Base-by-base conservation (phyloP, 2,329 filamentous ascomycete species). In the Paramyrothecium roridum region DNA sequence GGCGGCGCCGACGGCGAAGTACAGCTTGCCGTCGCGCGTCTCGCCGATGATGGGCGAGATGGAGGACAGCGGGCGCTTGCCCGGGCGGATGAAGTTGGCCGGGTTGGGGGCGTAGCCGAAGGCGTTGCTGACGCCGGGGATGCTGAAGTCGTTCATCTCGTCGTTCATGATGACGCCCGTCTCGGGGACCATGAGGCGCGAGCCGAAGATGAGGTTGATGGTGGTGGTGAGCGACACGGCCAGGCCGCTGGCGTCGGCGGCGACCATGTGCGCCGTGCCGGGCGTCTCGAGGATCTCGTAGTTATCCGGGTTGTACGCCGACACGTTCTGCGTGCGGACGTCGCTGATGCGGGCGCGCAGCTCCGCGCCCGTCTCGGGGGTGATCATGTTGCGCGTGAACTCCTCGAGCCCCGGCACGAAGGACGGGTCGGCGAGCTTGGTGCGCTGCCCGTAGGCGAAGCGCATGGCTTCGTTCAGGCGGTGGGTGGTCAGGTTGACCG, bases 381-480 rank as follows among this genome's bases (percentile, higher is more conserved):
- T 76, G 70, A 95, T 86, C 63, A 86, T 79, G 1, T 79, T 64
- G 58, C 87, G 76, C 60, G 89, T 90, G 53, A 82, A 81, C 16
- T 81, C 74, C 47, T 89, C 75, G 12, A 88, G 80, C 0, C 80
- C 74, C 1, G 70, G 64, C 8, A 93, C 82, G 63, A 89, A 96
- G 0, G 74, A 75, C 0, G 92, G 92, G 61, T 96, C 92, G 1
- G 90, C 92, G 0, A 96, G 79, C 33, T 89, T 76, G 2, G 83
- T 80, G 52, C 91, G 83, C 76, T 87, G 73, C 2, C 88, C 91
- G 63, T 96, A 96, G 0, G 86, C 90, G 66, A 93, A 96, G 8
- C 89, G 79, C 57, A 96, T 88, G 2, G 90, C 88, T 75, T 96
- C 91, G 59, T 93, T 86, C n/a, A 96, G 74, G 0, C 88, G 79